Conservation (phyloP, 192 early-diverging fungal species). For the Mortierella antarctica region DNA sequence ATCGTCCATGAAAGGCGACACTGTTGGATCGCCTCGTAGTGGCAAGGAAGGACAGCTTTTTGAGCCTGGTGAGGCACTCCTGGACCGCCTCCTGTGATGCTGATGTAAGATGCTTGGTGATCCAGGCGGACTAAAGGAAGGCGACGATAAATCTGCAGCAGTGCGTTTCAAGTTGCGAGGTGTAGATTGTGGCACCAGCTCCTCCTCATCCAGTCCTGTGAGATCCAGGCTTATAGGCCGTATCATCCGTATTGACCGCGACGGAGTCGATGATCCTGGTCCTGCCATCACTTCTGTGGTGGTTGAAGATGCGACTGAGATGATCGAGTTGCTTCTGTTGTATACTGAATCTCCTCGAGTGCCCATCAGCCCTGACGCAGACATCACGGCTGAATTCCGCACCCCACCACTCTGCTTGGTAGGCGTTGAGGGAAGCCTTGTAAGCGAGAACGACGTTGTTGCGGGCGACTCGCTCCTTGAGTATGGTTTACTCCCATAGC, state of each 20-base stretch:
- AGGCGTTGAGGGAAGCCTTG: conserved; percentile 14
- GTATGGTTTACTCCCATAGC: conserved; percentile 7
- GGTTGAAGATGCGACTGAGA: conserved; percentile 29
- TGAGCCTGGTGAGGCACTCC: background rate
- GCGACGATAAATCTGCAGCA: conserved; percentile 19
- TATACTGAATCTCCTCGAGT: background rate
- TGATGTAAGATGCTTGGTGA: background rate
- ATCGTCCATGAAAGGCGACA: conserved; percentile 24
- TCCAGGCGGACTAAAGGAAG: conserved; percentile 13
- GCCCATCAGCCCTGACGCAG: no score
- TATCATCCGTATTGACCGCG: conserved; percentile 4
- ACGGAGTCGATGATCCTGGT: conserved; percentile 14
- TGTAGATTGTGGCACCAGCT: background rate
- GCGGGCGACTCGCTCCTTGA: conserved; percentile 44
- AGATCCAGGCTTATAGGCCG: conserved; percentile 9
- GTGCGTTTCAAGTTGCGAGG: conserved; percentile 24
- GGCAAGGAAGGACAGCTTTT: background rate
- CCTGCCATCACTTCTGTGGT: conserved; percentile 11
- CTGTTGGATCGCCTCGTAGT: background rate
- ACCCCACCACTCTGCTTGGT: background rate
- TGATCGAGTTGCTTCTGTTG: conserved; percentile 36
- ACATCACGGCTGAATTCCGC: conserved; percentile 7
- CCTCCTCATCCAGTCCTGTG: conserved; percentile 29
- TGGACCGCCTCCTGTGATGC: conserved; percentile 3
- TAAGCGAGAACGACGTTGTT: background rate